A percentile compares a stretch with the other conserved stretches of the same genome.
phyloP scores from a whole-genome alignment of 306 rosid species.

The Citrullus colocynthis region DNA sequence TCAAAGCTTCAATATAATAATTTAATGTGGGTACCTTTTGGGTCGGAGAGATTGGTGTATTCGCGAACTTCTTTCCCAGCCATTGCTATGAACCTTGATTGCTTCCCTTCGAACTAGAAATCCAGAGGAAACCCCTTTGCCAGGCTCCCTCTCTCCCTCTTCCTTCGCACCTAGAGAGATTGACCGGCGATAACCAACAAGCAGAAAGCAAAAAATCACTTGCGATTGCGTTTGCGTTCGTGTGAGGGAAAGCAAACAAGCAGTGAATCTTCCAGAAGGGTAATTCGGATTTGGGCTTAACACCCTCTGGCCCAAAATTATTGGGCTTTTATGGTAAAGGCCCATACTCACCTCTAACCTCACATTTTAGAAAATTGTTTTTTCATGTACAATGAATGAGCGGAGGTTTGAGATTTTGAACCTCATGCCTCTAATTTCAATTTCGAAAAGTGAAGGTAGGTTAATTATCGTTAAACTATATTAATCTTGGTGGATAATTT shows the following conservation, averaged over 20 bases:
- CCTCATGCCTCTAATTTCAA: no score
- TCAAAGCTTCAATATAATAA: background rate
- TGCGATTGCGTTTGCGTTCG: background rate
- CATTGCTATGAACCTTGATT: slow-evolving; percentile 21
- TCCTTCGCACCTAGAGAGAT: background rate
- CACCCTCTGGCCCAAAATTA: background rate
- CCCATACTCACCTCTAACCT: background rate
- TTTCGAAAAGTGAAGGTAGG: no score
- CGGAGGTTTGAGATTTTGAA: no score
- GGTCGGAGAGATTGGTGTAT: slow-evolving; percentile 96
- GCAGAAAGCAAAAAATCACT: background rate
- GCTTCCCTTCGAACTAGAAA: background rate
- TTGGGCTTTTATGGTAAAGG: background rate
- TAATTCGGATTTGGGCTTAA: background rate
- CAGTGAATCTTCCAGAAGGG: background rate
- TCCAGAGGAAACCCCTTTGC: background rate
- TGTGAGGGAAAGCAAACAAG: background rate
- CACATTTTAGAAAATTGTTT: no score
- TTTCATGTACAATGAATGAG: no score
- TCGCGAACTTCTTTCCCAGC: slow-evolving; percentile 99
- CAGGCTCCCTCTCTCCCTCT: background rate
- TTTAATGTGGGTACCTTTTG: slow-evolving; percentile 41
- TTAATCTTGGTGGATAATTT: no score
- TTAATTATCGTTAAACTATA: no score
- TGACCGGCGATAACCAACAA: background rate